Evolutionary conservation across 768 basidiomycete species (phyloP).

Genomic region (Agrocybe praecox): DNA sequence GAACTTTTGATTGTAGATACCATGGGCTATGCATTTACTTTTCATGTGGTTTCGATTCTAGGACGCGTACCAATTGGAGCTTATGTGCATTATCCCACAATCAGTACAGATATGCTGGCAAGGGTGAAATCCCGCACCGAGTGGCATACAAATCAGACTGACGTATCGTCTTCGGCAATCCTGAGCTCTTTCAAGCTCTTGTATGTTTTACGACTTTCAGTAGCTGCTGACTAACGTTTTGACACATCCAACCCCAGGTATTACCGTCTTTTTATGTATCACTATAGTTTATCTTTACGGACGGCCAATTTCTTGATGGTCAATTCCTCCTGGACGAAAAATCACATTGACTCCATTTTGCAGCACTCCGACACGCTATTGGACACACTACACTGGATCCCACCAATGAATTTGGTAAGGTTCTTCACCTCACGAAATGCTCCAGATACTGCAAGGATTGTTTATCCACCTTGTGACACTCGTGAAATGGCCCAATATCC

Average conservation of each 20-base stretch:
- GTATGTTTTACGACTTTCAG: conserved; percentile 31
- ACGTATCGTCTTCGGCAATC: conserved; percentile 55
- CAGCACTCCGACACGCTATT: conserved; percentile 53
- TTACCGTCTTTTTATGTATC: conserved; percentile 84
- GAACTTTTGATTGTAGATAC: conserved; percentile 62
- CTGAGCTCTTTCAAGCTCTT: conserved; percentile 66
- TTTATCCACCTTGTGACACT: conserved; percentile 95
- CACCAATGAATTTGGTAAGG: conserved; percentile 39
- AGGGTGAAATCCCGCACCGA: conserved; percentile 64
- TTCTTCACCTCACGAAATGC: conserved; percentile 25
- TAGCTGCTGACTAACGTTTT: background rate
- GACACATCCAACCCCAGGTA: conserved; percentile 53
- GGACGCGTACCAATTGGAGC: conserved; percentile 77
- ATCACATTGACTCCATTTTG: conserved; percentile 79
- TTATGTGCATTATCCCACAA: conserved; percentile 96
- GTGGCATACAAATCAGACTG: conserved; percentile 64
- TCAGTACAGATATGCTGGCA: conserved; percentile 91
- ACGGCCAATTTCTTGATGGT: conserved; percentile 84
- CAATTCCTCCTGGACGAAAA: conserved; percentile 94
- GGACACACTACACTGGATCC: conserved; percentile 45
- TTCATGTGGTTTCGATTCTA: conserved; percentile 71
- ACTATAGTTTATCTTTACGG: conserved; percentile 77
- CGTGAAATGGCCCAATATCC: conserved; percentile 62
- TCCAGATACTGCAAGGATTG: conserved; percentile 44
- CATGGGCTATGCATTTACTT: conserved; percentile 98